Conservation (phyloP, 2,329 filamentous ascomycete genomes). For the Pestalotiopsis sp. region DNA sequence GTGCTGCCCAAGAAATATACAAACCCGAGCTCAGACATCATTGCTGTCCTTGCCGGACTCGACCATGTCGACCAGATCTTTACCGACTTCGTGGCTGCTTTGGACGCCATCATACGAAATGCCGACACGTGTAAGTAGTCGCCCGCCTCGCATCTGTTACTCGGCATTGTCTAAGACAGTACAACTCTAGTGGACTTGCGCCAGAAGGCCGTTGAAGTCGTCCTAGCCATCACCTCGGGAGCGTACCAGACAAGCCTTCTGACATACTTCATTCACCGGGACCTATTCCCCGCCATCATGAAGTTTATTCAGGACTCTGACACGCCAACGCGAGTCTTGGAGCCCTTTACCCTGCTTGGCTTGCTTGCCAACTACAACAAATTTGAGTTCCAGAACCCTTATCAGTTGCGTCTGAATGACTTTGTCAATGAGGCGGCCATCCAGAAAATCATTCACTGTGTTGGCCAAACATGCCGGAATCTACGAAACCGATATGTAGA, state of each 20-base stretch:
- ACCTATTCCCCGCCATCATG: slow-evolving; percentile 92
- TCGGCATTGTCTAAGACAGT: neutral
- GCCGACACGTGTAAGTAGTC: slow-evolving; percentile 65
- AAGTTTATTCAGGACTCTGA: slow-evolving; percentile 88
- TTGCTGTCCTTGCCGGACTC: slow-evolving; percentile 84
- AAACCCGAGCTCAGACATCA: slow-evolving; percentile 93
- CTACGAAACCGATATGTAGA: slow-evolving; percentile 78
- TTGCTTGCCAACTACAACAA: slow-evolving; percentile 98
- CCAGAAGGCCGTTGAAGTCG: slow-evolving; percentile 77
- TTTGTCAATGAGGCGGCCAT: slow-evolving; percentile 93
- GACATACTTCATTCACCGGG: slow-evolving; percentile 92
- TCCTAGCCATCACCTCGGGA: slow-evolving; percentile 85
- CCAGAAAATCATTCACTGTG: slow-evolving; percentile 74
- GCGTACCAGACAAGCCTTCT: slow-evolving; percentile 93
- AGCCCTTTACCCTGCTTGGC: slow-evolving; percentile 81
- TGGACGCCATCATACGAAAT: slow-evolving; percentile 82
- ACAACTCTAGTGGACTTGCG: slow-evolving; percentile 65
- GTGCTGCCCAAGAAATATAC: slow-evolving; percentile 89
- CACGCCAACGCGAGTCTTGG: slow-evolving; percentile 61
- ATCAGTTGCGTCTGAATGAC: slow-evolving; percentile 86
- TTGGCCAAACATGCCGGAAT: slow-evolving; percentile 70
- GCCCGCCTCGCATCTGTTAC: neutral
- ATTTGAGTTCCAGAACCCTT: slow-evolving; percentile 97
- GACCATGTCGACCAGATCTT: slow-evolving; percentile 86
- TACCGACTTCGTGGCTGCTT: slow-evolving; percentile 79